A percentile compares a stretch with the other conserved stretches of the same genome.
These are phyloP conservation scores for Trichoderma gamsii DNA, from an alignment of 495 filamentous ascomycete genomes.

Conservation along the genomic window DNA sequence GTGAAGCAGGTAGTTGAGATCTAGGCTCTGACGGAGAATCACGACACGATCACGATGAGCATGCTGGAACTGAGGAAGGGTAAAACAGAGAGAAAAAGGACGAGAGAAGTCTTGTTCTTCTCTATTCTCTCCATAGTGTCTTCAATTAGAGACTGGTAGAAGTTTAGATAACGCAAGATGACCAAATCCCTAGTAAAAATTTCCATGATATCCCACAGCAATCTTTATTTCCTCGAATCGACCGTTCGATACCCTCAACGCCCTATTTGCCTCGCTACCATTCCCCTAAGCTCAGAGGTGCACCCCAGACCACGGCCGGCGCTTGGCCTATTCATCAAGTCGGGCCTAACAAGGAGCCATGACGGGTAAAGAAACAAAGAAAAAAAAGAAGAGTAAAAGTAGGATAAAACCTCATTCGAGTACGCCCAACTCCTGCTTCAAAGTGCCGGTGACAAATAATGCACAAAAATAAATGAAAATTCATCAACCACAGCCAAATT, in stretches of 20 bases:
- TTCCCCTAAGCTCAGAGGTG: background rate
- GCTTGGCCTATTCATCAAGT: background rate
- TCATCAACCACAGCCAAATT: background rate
- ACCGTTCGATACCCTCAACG: background rate
- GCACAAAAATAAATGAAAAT: background rate
- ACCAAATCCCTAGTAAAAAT: background rate
- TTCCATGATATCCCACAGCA: background rate
- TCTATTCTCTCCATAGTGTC: background rate
- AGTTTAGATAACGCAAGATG: background rate
- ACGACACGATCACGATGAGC: background rate
- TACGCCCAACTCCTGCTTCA: background rate
- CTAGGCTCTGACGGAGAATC: background rate
- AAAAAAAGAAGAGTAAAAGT: background rate
- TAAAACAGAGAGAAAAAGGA: background rate
- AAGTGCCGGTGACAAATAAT: background rate
- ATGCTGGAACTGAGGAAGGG: background rate
- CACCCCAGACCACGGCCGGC: background rate
- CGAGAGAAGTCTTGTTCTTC: background rate
- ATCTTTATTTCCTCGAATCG: background rate
- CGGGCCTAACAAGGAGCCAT: background rate
- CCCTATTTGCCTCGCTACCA: background rate
- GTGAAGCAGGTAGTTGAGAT: constrained; percentile 42
- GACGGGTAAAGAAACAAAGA: background rate
- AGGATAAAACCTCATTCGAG: too few relatives aligned
- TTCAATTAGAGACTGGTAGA: background rate